These are phyloP conservation scores for Cladosporium sp. DNA, from an alignment of 2,329 filamentous ascomycete species.

Conservation along the genomic window DNA sequence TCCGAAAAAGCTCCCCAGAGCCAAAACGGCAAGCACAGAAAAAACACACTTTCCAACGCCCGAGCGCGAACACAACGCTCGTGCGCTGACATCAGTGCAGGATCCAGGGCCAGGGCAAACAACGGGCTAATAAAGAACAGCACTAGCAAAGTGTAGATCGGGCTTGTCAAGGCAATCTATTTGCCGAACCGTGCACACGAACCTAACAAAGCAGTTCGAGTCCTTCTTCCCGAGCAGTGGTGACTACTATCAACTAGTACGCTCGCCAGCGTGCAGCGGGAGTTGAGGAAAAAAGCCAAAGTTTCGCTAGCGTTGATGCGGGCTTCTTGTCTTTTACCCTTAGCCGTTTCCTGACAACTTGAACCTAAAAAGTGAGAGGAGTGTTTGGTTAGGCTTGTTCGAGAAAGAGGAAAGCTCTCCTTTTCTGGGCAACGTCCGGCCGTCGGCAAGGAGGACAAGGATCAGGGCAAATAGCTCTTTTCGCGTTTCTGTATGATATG, in stretches of 20 bases:
- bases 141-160: not conserved
- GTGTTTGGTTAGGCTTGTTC: no score
- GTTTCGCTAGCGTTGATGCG: not conserved
- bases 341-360: not conserved
- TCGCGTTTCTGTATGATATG: no score
- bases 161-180: not conserved
- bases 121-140: not conserved
- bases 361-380: no score
- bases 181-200: no score
- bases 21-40: not conserved
- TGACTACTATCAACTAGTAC: no score
- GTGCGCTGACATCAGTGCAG: slow-evolving; percentile 8
- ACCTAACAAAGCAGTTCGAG: no score
- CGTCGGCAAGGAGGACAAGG: not conserved
- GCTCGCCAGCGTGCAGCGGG: not conserved
- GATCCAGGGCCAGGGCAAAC: not conserved
- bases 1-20: not conserved
- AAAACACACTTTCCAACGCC: not conserved
- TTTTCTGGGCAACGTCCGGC: slow-evolving; percentile 4
- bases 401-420: not conserved
- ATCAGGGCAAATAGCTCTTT: not conserved
- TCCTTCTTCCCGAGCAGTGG: no score
- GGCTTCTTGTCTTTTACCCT: not conserved
- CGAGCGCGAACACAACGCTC: not conserved
- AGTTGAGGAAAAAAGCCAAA: not conserved